Conservation (phyloP, 2,329 filamentous ascomycete species). For the Scedosporium minutisporum region DNA sequence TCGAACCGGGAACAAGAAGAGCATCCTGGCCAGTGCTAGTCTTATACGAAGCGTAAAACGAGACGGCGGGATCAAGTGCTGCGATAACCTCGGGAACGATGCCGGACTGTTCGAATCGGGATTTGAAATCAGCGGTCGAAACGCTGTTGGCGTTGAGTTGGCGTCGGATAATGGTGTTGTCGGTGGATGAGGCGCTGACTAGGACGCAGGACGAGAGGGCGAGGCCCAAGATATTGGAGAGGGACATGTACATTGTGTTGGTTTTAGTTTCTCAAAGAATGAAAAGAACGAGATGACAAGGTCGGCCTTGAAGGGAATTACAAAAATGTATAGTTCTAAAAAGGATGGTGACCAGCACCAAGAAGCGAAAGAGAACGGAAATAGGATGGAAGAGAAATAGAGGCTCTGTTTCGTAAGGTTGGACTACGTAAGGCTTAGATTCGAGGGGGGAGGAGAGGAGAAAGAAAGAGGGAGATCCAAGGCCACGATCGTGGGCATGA, state of each 20-base stretch:
- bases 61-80: slow-evolving; percentile 16
- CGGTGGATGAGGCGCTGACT: neutral
- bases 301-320: neutral
- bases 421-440: neutral
- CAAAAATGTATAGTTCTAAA: neutral
- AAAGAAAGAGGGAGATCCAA: neutral
- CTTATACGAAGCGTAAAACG: slow-evolving; percentile 17
- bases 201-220: slow-evolving; percentile 2
- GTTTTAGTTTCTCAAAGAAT: neutral
- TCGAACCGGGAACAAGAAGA: slow-evolving; percentile 14
- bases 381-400: neutral
- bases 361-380: neutral
- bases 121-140: slow-evolving; percentile 16
- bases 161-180: slow-evolving; percentile 1
- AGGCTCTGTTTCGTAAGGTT: neutral
- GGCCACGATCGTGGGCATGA: neutral
- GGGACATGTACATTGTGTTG: neutral
- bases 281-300: neutral
- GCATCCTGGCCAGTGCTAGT: slow-evolving; percentile 12
- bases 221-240: neutral
- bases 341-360: slow-evolving; percentile 3
- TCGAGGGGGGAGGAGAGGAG: neutral
- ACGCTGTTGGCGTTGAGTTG: slow-evolving; percentile 11
- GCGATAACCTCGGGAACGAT: slow-evolving; percentile 19
- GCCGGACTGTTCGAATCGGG: slow-evolving; percentile 15